Evolutionary conservation across 2,329 filamentous ascomycete species (phyloP).

Genomic region (Cercospora canescens): DNA sequence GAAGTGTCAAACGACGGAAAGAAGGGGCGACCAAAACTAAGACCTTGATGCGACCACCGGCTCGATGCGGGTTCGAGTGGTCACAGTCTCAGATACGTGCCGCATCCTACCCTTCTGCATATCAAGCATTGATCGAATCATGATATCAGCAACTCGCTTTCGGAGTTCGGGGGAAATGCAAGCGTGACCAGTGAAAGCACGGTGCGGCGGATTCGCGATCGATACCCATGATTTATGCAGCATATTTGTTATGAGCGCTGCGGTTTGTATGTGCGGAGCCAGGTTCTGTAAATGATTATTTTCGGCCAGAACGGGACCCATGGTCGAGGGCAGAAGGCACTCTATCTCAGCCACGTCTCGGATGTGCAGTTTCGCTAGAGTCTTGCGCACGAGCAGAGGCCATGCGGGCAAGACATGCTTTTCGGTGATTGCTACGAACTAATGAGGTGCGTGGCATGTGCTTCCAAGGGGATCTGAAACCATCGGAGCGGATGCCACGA

Average conservation of each 20-base stretch:
- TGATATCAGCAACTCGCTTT: not conserved
- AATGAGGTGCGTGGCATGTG: not conserved
- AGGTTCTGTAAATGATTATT: not conserved
- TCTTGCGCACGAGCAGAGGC: not conserved
- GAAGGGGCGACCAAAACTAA: not conserved
- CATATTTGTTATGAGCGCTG: conserved; percentile 6
- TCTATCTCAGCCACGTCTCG: not conserved
- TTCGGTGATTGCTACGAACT: not conserved
- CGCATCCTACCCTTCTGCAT: not conserved
- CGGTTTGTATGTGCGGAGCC: not conserved
- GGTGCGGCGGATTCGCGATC: not conserved
- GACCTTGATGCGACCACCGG: not conserved
- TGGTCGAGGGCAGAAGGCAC: not conserved
- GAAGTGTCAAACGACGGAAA: not conserved
- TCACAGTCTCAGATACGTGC: not conserved
- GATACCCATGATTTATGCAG: conserved; percentile 15
- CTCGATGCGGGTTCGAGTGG: not conserved
- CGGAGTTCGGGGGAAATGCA: not conserved
- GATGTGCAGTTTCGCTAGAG: not conserved
- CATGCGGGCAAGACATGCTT: not conserved
- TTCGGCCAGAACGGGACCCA: not conserved
- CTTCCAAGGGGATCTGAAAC: not conserved
- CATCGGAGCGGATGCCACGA: not conserved
- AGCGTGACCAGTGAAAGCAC: not conserved
- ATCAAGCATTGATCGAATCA: not conserved